Base-by-base conservation (phyloP, 305 asterid species). In the Petunia hybrid region DNA sequence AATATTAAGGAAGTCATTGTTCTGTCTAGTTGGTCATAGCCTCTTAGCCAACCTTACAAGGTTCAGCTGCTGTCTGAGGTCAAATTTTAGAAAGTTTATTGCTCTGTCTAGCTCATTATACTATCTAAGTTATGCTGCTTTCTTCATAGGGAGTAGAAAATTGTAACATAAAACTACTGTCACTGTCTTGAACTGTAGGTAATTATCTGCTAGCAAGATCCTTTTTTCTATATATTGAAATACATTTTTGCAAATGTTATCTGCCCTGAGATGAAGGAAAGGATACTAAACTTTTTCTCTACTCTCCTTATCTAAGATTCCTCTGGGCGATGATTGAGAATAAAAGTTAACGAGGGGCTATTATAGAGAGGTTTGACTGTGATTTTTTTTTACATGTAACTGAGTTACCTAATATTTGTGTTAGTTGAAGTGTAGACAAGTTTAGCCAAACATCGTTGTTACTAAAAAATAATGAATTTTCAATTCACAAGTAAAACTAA, bases 1-100 rank as follows among this genome's bases (percentile, higher is more conserved):
- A 69, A 69, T 69, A 73, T 51, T 35, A 51, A 73, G 77, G 12
- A 31, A 35, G 63, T 73, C 45, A 36, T 73, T 48, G 43, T 43
- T 8, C 40, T 68, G 76, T 42, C 40, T 1, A 51, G 14, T 35
- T 9, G 12, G 35, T 73, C 6, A 36, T 14, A 73, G 63, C 78
- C 0, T 73, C 78, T 5, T 73, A 73, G 45, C 2, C 38, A 6
- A 57, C 62, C 62, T 57, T 13, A n/a, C 2, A 57, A 57, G 62
- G 62, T 57, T 57, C 62, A 14, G 31, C 62, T 57, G 35, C 8
- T 35, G 4, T 35, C 78, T 51, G 46, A 51, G 63, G 2, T 51
- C 14, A 73, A 36, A 40, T 48, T 51, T 16, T 36, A 51, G 36
- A 0, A 73, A 38, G 46, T 73, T 51, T 1, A 9, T 45, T 70